phyloP scores from a whole-genome alignment of 73 alveolate species.

The Paramecium octaurelia region DNA sequence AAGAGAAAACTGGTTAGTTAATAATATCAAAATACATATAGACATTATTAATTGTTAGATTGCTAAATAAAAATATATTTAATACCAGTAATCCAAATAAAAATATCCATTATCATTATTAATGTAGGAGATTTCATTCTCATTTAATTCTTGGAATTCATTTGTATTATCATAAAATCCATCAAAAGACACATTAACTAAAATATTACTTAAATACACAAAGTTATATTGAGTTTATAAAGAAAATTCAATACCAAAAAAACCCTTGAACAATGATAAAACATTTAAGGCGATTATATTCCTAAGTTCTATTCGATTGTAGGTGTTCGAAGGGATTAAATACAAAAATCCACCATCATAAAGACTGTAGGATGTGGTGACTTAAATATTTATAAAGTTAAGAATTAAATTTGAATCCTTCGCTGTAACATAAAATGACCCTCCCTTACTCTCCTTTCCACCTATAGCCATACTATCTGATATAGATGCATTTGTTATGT shows the following conservation, averaged over 20 bases:
- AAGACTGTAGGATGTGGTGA: neutral
- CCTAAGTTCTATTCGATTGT: neutral
- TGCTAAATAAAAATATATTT: neutral
- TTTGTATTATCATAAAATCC: neutral
- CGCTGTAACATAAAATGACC: neutral
- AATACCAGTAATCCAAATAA: neutral
- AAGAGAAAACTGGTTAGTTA: neutral
- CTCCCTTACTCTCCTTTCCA: neutral
- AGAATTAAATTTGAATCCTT: neutral
- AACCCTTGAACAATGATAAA: neutral
- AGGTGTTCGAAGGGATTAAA: neutral
- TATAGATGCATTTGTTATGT: neutral
- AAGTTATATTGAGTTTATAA: neutral
- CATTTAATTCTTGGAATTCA: neutral
- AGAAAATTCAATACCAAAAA: neutral
- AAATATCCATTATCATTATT: neutral
- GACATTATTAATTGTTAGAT: neutral
- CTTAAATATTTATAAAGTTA: neutral
- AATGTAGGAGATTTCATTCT: neutral
- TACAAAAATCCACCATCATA: neutral
- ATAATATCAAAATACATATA: neutral
- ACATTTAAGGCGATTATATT: neutral
- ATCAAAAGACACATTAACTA: neutral
- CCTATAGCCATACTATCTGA: neutral
- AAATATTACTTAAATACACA: neutral